Evolutionary conservation across 2,329 filamentous ascomycete species (phyloP).

Genomic region (Herpotrichia juniperi): DNA sequence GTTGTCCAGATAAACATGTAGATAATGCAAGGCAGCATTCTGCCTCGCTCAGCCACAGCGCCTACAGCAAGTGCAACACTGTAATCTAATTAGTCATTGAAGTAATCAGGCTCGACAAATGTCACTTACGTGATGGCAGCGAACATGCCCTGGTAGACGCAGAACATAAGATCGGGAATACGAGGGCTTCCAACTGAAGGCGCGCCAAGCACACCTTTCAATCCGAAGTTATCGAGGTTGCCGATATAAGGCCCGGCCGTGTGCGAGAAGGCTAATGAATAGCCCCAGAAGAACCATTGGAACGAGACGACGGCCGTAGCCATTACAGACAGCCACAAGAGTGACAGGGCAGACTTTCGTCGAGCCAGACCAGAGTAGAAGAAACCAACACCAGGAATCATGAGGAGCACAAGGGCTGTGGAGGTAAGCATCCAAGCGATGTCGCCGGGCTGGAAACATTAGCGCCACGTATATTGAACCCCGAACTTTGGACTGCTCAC

Average conservation of each 20-base stretch:
- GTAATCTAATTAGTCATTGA: conserved; percentile 10
- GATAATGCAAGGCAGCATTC: conserved; percentile 85
- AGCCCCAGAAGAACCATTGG: conserved; percentile 97
- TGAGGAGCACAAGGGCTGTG: conserved; percentile 82
- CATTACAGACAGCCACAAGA: conserved; percentile 86
- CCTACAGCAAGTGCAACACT: conserved; percentile 83
- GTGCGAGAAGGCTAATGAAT: conserved; percentile 82
- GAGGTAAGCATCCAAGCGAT: conserved; percentile 80
- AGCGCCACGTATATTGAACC: conserved; percentile 24
- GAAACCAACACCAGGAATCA: conserved; percentile 92
- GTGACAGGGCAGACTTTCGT: conserved; percentile 84
- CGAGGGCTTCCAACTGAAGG: conserved; percentile 75
- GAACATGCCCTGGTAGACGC: conserved; percentile 88
- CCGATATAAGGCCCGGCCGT: conserved; percentile 77
- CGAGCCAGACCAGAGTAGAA: conserved; percentile 92
- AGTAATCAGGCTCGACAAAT: conserved; percentile 12
- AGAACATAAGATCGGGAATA: conserved; percentile 84
- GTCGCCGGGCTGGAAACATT: conserved; percentile 69
- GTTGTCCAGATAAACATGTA: conserved; percentile 96
- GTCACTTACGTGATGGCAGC: conserved; percentile 78
- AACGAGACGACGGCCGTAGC: conserved; percentile 80
- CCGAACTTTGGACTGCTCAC: conserved; percentile 53
- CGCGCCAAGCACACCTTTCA: conserved; percentile 74
- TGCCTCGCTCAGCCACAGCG: conserved; percentile 83
- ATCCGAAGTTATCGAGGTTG: conserved; percentile 78